These are phyloP conservation scores for Xanthoceras sorbifolium DNA, from an alignment of 345 rosid genomes.

Conservation along the genomic window DNA sequence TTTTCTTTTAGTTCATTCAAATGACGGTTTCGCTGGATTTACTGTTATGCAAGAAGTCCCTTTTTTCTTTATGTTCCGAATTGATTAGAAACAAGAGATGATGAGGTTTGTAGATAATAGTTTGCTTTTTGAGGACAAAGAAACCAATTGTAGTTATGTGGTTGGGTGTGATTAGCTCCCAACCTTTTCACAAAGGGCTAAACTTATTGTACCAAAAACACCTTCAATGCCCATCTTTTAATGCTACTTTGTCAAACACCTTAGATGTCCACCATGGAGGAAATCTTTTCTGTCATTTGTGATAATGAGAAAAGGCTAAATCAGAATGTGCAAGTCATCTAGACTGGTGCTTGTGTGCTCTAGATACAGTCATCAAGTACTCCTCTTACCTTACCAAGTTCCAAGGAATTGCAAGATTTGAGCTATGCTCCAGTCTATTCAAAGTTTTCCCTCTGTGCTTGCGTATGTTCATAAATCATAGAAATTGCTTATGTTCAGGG, in stretches of 20 bases:
- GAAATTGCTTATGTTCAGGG: background rate
- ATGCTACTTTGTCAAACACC: background rate
- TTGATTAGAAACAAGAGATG: background rate
- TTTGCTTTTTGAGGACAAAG: background rate
- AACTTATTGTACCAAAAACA: background rate
- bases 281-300: background rate
- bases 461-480: no score
- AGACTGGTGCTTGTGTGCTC: background rate
- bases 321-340: background rate
- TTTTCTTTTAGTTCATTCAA: no score
- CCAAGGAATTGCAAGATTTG: background rate
- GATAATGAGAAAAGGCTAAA: background rate
- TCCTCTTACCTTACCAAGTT: background rate
- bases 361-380: background rate
- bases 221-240: background rate
- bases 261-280: background rate
- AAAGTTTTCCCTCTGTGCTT: background rate
- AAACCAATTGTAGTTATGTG: background rate
- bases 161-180: background rate
- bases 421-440: background rate
- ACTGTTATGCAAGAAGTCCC: no score
- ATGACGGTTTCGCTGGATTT: no score
- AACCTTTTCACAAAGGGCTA: background rate
- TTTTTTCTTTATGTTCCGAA: no score
- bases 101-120: background rate